A percentile compares a stretch with the other conserved stretches of the same genome.
phyloP scores from a whole-genome alignment of 208 protist species.

The Acanthamoeba quina region DNA sequence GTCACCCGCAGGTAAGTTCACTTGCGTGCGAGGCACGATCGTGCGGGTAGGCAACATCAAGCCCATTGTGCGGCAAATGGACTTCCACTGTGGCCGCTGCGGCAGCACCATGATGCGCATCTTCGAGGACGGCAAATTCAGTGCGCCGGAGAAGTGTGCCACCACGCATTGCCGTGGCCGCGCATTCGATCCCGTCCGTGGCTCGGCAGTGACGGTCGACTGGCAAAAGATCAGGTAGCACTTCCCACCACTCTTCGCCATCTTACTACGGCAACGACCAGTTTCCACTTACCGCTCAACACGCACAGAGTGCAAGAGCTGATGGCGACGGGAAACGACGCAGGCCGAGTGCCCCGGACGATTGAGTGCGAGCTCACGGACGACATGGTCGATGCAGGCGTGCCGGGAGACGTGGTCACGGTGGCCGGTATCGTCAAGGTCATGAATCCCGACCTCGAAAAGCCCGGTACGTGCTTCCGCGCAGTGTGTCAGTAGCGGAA shows the following conservation, averaged over 20 bases:
- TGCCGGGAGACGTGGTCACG: conserved; percentile 92
- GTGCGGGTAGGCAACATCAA: conserved; percentile 90
- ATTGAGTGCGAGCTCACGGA: conserved; percentile 92
- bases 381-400: conserved; percentile 91
- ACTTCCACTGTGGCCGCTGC: conserved; percentile 89
- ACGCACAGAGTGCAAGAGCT: conserved; percentile 90
- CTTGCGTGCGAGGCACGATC: conserved; percentile 90
- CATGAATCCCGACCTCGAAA: conserved; percentile 71
- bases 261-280: background rate
- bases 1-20: conserved; percentile 83
- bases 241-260: background rate
- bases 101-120: background rate
- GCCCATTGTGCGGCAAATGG: conserved; percentile 87
- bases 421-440: conserved; percentile 91
- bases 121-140: conserved; percentile 80
- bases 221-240: conserved; percentile 90
- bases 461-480: background rate
- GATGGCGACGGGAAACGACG: conserved; percentile 81
- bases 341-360: conserved; percentile 91
- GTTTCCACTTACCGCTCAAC: background rate
- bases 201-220: conserved; percentile 84
- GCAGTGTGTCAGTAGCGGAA: background rate
- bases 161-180: conserved; percentile 81
- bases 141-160: conserved; percentile 74
- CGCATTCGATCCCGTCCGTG: conserved; percentile 82